Percentiles rank a stretch among this genome's conserved stretches.
Evolutionary conservation across 208 protist genomes (phyloP).

Genomic region (Vickermania spadyakhi): DNA sequence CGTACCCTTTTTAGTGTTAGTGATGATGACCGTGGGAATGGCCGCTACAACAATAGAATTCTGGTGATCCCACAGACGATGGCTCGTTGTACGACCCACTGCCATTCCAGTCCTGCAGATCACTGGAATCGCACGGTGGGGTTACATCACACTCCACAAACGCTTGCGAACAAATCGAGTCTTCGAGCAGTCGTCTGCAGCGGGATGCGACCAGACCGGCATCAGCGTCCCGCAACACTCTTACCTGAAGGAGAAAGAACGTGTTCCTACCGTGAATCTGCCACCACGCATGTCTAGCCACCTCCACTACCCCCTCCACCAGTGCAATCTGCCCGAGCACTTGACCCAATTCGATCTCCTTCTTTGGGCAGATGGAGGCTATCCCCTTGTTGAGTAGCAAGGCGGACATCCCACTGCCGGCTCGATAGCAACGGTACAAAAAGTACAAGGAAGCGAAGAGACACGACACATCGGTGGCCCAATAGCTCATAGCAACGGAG

Average conservation of each 20-base stretch:
- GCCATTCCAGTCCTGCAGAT: too few species aligned
- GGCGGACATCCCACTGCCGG: constrained; percentile 25
- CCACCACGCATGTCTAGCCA: constrained; percentile 18
- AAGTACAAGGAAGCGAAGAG: constrained; percentile 24
- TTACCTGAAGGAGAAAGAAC: constrained; percentile 46
- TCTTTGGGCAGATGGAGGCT: constrained; percentile 11
- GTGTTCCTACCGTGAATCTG: constrained; percentile 24
- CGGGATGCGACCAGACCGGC: background rate
- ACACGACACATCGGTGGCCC: background rate
- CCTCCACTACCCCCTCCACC: constrained; percentile 29
- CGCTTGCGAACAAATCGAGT: background rate
- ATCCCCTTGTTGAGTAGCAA: constrained; percentile 56
- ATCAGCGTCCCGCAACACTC: background rate
- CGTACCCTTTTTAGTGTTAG: too few species aligned
- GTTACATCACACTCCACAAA: background rate
- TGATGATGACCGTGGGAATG: too few species aligned
- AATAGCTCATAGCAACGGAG: background rate
- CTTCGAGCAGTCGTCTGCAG: background rate
- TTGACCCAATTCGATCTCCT: constrained; percentile 19
- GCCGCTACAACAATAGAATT: too few species aligned
- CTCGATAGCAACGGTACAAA: constrained; percentile 9
- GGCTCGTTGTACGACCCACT: too few species aligned
- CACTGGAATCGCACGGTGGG: too few species aligned
- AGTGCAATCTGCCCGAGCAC: constrained; percentile 27
- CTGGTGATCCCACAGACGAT: too few species aligned